Evolutionary conservation across 441 rosid species (phyloP).

Genomic region (Populus trichocarpa): DNA sequence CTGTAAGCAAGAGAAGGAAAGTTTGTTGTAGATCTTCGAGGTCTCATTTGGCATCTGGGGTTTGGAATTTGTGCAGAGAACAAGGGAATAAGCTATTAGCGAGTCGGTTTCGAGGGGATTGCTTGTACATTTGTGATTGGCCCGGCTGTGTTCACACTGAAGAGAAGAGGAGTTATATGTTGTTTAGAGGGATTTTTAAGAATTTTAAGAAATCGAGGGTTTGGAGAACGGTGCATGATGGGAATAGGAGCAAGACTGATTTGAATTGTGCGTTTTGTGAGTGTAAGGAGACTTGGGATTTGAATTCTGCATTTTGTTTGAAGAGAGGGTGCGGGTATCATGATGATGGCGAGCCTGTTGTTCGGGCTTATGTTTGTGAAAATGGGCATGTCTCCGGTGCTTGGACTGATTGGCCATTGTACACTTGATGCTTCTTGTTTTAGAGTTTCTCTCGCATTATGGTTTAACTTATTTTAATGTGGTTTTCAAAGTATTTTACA

Average conservation of each 20-base stretch:
- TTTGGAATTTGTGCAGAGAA: slow-evolving; percentile 76
- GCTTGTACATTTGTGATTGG: slow-evolving; percentile 82
- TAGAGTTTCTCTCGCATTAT: neutral
- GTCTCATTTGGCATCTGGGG: slow-evolving; percentile 76
- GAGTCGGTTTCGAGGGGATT: slow-evolving; percentile 84
- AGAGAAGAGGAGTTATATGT: slow-evolving; percentile 85
- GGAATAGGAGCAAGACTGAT: slow-evolving; percentile 53
- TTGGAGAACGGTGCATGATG: slow-evolving; percentile 88
- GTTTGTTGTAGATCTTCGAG: slow-evolving; percentile 37
- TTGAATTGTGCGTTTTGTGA: slow-evolving; percentile 78
- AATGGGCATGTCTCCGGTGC: slow-evolving; percentile 98
- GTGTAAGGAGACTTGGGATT: slow-evolving; percentile 83
- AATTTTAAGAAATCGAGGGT: slow-evolving; percentile 74
- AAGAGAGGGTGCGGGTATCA: slow-evolving; percentile 74
- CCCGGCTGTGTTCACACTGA: slow-evolving; percentile 84
- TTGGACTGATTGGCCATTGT: slow-evolving; percentile 79
- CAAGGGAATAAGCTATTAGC: slow-evolving; percentile 88
- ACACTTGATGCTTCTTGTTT: slow-evolving; percentile 39
- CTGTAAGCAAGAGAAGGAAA: slow-evolving; percentile 46
- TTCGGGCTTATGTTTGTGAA: slow-evolving; percentile 97
- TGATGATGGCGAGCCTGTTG: slow-evolving; percentile 95
- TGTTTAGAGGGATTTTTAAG: slow-evolving; percentile 87
- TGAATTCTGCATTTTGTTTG: slow-evolving; percentile 91
- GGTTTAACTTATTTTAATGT: no score
- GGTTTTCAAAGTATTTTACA: no score